These are phyloP conservation scores for Globisporangium emineosum DNA, from an alignment of 352 stramenopile genomes.

Conservation along the genomic window DNA sequence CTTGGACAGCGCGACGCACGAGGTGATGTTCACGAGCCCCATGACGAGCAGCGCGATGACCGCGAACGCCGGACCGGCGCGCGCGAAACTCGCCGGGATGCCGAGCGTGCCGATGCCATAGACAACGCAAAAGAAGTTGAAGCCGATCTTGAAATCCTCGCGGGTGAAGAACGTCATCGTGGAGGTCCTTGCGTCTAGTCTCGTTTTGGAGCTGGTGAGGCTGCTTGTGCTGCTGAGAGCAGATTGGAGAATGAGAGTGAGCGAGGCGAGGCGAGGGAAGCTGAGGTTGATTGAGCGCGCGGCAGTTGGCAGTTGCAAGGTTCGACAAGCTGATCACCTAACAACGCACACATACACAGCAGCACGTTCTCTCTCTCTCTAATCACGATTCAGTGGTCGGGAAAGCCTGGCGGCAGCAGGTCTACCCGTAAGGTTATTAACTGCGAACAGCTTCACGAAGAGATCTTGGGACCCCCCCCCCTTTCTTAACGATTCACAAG, in stretches of 20 bases:
- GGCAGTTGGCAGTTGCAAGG: background rate
- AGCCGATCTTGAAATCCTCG: slow-evolving; percentile 63
- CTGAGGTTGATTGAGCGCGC: background rate
- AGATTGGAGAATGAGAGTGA: slow-evolving; percentile 12
- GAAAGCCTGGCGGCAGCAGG: background rate
- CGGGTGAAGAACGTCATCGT: slow-evolving; percentile 54
- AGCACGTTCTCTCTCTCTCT: background rate
- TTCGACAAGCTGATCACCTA: slow-evolving; percentile 2
- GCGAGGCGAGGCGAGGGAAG: background rate
- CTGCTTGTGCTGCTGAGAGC: slow-evolving; percentile 2
- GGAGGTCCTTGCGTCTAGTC: background rate
- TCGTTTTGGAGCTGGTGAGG: background rate
- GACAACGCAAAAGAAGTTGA: slow-evolving; percentile 66
- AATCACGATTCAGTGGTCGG: slow-evolving; percentile 6
- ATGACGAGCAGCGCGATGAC: slow-evolving; percentile 54
- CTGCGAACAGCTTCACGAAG: background rate
- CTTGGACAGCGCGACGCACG: slow-evolving; percentile 51
- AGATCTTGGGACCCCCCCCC: background rate
- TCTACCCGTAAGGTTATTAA: background rate
- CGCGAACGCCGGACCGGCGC: slow-evolving; percentile 40
- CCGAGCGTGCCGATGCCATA: slow-evolving; percentile 67
- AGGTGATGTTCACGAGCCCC: slow-evolving; percentile 59
- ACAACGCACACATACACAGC: background rate
- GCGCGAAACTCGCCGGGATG: slow-evolving; percentile 60
- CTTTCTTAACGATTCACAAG: no score